Evolutionary conservation across 2,329 filamentous ascomycete species (phyloP).

Genomic region (Penicillium sp.): DNA sequence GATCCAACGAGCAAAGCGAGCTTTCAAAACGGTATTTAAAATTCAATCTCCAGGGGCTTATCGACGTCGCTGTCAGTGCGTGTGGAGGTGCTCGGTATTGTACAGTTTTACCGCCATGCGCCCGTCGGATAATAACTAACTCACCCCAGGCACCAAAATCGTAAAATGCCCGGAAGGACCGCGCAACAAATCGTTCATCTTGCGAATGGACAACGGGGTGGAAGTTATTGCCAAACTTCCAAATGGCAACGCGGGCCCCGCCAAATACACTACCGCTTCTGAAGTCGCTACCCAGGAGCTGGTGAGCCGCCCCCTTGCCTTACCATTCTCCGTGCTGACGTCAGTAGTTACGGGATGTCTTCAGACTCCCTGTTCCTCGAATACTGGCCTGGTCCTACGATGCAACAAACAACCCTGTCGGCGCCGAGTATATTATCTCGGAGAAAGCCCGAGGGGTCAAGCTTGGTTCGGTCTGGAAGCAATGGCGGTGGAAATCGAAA

Average conservation of each 20-base stretch:
- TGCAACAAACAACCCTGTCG: conserved; percentile 4
- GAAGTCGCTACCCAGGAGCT: neutral
- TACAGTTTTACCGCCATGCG: conserved; percentile 17
- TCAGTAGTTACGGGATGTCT: conserved; percentile 26
- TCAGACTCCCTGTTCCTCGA: neutral
- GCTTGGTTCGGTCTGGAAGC: conserved; percentile 32
- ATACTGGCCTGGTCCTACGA: neutral
- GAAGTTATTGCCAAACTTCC: neutral
- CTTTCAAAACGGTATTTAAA: conserved; percentile 34
- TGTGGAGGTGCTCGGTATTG: conserved; percentile 33
- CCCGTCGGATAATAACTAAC: neutral
- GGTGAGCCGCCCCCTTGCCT: conserved; percentile 22
- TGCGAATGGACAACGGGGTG: neutral
- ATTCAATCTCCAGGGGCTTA: conserved; percentile 35
- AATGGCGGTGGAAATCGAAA: conserved; percentile 32
- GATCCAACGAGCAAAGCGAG: conserved; percentile 36
- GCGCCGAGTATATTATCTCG: neutral
- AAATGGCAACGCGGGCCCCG: neutral
- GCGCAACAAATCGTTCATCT: conserved; percentile 26
- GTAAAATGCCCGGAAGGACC: conserved; percentile 38
- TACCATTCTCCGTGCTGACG: conserved; percentile 3
- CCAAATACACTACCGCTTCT: neutral
- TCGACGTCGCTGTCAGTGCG: conserved; percentile 30
- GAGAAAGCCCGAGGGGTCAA: neutral
- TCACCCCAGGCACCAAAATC: conserved; percentile 29